phyloP scores from a whole-genome alignment of 1,284 basidiomycete species.

The Coniferiporia sulphurascens region DNA sequence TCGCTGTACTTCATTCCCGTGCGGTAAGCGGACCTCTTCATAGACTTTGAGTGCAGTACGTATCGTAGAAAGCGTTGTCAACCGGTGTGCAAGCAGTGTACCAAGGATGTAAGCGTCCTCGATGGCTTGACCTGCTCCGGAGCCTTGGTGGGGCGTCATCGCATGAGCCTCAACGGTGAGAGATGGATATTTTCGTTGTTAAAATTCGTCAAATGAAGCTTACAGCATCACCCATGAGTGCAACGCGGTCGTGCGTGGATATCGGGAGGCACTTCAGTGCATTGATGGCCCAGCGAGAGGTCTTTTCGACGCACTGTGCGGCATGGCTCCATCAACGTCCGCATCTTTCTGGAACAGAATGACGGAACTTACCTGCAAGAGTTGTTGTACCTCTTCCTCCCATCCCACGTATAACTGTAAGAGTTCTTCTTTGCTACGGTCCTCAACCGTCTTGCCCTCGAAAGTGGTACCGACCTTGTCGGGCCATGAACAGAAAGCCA shows the following conservation, averaged over 20 bases:
- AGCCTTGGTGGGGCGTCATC: constrained; percentile 21
- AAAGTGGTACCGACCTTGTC: constrained; percentile 10
- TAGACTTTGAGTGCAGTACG: constrained; percentile 30
- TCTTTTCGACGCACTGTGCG: constrained; percentile 5
- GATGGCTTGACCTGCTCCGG: constrained; percentile 19
- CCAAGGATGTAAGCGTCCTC: constrained; percentile 34
- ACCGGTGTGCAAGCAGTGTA: constrained; percentile 28
- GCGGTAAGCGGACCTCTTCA: constrained; percentile 33
- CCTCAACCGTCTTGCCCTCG: constrained; percentile 3
- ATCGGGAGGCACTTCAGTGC: constrained; percentile 7
- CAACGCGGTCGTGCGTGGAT: constrained; percentile 12
- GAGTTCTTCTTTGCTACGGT: constrained; percentile 3
- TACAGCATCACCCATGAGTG: constrained; percentile 20
- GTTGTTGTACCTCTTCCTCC: constrained; percentile 17
- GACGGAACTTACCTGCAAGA: constrained; percentile 9
- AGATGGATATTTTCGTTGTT: neutral
- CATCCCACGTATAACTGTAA: constrained; percentile 12
- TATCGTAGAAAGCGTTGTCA: constrained; percentile 22
- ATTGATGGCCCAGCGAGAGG: constrained; percentile 20
- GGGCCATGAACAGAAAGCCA: constrained; percentile 13
- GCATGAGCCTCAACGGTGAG: constrained; percentile 15
- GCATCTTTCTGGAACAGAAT: neutral
- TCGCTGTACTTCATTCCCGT: constrained; percentile 29
- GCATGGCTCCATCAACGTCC: constrained; percentile 2
- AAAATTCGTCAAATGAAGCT: neutral